Conservation (phyloP, 2,329 filamentous ascomycete genomes). For the Exophiala viscosa region DNA sequence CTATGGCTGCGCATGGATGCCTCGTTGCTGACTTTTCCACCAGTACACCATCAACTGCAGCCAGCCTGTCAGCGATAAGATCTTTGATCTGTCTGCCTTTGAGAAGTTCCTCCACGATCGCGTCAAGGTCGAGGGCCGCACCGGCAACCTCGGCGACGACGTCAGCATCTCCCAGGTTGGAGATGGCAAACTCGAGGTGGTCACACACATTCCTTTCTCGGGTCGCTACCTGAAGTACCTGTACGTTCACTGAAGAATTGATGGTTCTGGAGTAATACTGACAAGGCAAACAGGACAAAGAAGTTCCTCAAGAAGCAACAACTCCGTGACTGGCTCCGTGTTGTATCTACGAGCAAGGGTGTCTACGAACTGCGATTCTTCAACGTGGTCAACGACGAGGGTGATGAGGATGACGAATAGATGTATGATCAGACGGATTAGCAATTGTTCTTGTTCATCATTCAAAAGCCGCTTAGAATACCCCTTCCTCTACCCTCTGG, state of each 20-base stretch:
- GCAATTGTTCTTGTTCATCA: not conserved
- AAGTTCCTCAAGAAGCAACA: slow-evolving; percentile 99
- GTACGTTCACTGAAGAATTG: slow-evolving; percentile 54
- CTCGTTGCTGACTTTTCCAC: slow-evolving; percentile 1
- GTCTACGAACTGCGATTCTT: slow-evolving; percentile 99
- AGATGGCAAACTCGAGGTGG: slow-evolving; percentile 97
- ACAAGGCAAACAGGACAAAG: slow-evolving; percentile 69
- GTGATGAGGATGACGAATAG: slow-evolving; percentile 98
- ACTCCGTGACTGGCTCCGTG: slow-evolving; percentile 99
- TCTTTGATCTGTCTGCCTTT: slow-evolving; percentile 98
- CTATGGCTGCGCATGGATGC: not conserved
- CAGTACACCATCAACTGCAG: slow-evolving; percentile 99
- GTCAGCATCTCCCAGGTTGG: slow-evolving; percentile 85
- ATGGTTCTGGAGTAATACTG: not conserved
- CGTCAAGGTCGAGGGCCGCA: slow-evolving; percentile 99
- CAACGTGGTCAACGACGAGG: slow-evolving; percentile 99
- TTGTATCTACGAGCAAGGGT: slow-evolving; percentile 95
- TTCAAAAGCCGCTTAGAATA: not conserved
- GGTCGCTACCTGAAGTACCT: slow-evolving; percentile 99
- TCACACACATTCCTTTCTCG: slow-evolving; percentile 95
- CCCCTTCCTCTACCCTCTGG: slow-evolving; percentile 32
- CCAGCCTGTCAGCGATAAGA: slow-evolving; percentile 98
- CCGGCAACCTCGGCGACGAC: slow-evolving; percentile 93
- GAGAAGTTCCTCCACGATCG: slow-evolving; percentile 99
- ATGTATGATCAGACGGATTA: slow-evolving; percentile 33